phyloP scores from a whole-genome alignment of 2,329 filamentous ascomycete species.

The Sporothrix brasiliensis region DNA sequence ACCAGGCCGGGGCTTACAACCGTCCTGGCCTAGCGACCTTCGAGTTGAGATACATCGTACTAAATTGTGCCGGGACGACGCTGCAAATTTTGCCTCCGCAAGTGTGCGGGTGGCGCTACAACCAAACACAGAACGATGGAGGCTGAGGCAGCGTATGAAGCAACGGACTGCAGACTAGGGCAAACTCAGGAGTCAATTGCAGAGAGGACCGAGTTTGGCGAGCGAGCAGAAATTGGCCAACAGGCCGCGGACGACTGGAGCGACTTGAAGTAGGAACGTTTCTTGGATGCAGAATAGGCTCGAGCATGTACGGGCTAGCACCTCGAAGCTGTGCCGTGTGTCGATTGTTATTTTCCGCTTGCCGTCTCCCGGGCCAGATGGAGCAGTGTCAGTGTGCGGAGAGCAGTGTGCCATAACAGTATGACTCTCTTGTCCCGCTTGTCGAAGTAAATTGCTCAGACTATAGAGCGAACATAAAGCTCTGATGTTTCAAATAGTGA shows the following conservation, averaged over 20 bases:
- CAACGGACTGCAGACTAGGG: background rate
- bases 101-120: conserved; percentile 2
- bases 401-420: background rate
- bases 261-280: too few species aligned
- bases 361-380: background rate
- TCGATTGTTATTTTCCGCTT: conserved; percentile 13
- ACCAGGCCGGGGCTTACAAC: background rate
- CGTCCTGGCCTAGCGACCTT: conserved; percentile 8
- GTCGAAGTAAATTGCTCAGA: background rate
- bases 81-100: background rate
- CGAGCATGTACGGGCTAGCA: background rate
- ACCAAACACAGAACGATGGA: background rate
- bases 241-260: background rate
- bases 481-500: background rate
- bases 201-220: background rate
- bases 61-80: background rate
- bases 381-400: background rate
- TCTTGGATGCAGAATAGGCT: too few species aligned
- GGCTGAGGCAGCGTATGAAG: background rate
- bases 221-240: background rate
- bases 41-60: background rate
- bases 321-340: background rate
- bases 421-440: background rate
- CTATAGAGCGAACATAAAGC: background rate
- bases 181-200: background rate